Percentiles rank a stretch among this genome's conserved stretches.
Evolutionary conservation across 345 rosid species (phyloP).

Genomic region (Populus tremula): DNA sequence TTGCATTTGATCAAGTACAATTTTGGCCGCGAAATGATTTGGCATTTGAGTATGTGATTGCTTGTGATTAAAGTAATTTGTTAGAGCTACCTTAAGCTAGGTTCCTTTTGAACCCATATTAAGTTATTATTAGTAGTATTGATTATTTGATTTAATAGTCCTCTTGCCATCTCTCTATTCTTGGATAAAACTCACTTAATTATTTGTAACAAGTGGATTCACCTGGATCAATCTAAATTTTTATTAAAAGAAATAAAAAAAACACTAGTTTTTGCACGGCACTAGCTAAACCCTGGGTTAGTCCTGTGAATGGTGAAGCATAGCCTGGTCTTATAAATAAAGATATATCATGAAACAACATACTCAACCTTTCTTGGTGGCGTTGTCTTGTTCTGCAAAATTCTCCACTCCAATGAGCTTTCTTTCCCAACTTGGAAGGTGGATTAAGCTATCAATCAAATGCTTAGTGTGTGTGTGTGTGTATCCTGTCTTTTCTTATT

Average conservation of each 20-base stretch:
- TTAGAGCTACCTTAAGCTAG: background rate
- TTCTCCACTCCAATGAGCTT: background rate
- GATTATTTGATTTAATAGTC: background rate
- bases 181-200: background rate
- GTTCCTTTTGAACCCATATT: background rate
- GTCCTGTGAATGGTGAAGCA: too few relatives aligned
- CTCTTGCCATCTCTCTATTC: background rate
- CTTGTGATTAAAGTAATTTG: constrained; percentile 7
- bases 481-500: too few relatives aligned
- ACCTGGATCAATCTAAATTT: too few relatives aligned
- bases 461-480: too few relatives aligned
- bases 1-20: background rate
- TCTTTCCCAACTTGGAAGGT: background rate
- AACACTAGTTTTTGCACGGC: too few relatives aligned
- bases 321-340: too few relatives aligned
- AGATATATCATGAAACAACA: too few relatives aligned
- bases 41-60: background rate
- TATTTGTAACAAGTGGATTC: too few relatives aligned
- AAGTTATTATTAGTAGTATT: background rate
- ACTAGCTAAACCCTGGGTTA: too few relatives aligned
- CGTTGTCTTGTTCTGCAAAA: background rate
- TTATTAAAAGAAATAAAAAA: too few relatives aligned
- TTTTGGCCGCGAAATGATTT: background rate
- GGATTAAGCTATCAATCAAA: background rate
- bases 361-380: too few relatives aligned